phyloP scores from a whole-genome alignment of 106 monocot genomes.

The Triglochin maritima region DNA sequence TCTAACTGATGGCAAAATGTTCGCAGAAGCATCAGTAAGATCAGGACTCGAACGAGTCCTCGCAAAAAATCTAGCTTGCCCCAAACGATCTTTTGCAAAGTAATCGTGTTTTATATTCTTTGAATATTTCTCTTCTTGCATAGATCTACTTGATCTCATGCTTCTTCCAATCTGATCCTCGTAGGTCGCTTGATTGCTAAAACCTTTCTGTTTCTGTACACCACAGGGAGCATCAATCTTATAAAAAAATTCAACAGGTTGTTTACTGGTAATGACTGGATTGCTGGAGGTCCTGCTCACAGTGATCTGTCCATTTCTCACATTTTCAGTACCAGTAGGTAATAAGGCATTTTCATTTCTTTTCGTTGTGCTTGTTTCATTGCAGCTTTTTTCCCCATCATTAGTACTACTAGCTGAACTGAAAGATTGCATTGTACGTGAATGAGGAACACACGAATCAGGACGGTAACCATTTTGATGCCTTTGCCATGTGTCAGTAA shows the following conservation, averaged over 20 bases:
- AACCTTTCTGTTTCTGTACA: conserved; percentile 23
- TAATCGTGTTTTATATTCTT: conserved; percentile 24
- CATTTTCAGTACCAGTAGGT: conserved; percentile 10
- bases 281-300: conserved; percentile 14
- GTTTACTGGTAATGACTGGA: conserved; percentile 5
- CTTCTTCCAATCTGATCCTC: conserved; percentile 31
- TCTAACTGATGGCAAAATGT: conserved; percentile 21
- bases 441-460: conserved; percentile 33
- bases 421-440: conserved; percentile 8
- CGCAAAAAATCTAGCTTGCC: conserved; percentile 40
- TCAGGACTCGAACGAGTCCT: conserved; percentile 85
- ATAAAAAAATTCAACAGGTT: conserved; percentile 13
- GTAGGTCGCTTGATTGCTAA: conserved; percentile 13
- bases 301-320: conserved; percentile 2
- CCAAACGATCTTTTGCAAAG: conserved; percentile 20
- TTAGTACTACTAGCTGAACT: conserved; percentile 10
- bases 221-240: conserved; percentile 7
- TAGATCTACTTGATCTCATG: conserved; percentile 12
- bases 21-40: conserved; percentile 39
- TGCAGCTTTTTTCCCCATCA: conserved; percentile 10
- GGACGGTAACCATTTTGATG: conserved; percentile 55
- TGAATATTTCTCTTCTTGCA: conserved; percentile 24
- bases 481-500: conserved; percentile 71
- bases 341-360: conserved; percentile 9
- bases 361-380: conserved; percentile 1